A percentile compares a stretch with the other conserved stretches of the same genome.
Conservation (phyloP, 768 basidiomycete species). For the Pleurotus giganteus region DNA sequence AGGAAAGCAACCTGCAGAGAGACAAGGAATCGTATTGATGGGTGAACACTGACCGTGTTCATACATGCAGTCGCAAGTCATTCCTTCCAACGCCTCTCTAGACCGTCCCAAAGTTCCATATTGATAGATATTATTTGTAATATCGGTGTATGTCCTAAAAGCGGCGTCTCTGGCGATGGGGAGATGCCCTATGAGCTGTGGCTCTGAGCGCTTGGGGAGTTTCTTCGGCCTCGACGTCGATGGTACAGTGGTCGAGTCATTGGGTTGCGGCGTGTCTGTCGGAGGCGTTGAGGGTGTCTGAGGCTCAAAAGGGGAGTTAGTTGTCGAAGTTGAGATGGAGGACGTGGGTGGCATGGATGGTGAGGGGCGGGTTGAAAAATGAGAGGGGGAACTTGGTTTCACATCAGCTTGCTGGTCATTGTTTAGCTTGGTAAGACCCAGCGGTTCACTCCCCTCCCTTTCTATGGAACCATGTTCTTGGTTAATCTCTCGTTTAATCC, state of each 20-base stretch:
- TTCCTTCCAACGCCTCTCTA: constrained; percentile 86
- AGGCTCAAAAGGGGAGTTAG: constrained; percentile 31
- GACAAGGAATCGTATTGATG: constrained; percentile 3
- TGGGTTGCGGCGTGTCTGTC: constrained; percentile 12
- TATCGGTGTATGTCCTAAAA: constrained; percentile 66
- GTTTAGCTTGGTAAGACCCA: background rate
- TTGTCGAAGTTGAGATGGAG: constrained; percentile 31
- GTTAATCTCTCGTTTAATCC: background rate
- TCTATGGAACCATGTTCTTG: background rate
- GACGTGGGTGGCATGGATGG: constrained; percentile 15
- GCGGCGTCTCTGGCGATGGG: constrained; percentile 77
- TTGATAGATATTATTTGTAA: constrained; percentile 83
- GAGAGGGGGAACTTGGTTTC: background rate
- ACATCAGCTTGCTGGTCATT: background rate
- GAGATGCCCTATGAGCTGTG: constrained; percentile 79
- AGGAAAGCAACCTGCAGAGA: background rate
- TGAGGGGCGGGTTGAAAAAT: constrained; percentile 6
- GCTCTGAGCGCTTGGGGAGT: constrained; percentile 29
- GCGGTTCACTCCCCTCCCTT: background rate
- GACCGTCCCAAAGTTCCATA: constrained; percentile 84
- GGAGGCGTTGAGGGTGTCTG: constrained; percentile 40
- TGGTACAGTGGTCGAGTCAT: constrained; percentile 8
- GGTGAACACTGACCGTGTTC: constrained; percentile 65
- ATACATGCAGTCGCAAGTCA: constrained; percentile 92
- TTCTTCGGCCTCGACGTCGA: constrained; percentile 29